Conservation (phyloP, 257 asterid species). For the Penstemon eatonii region DNA sequence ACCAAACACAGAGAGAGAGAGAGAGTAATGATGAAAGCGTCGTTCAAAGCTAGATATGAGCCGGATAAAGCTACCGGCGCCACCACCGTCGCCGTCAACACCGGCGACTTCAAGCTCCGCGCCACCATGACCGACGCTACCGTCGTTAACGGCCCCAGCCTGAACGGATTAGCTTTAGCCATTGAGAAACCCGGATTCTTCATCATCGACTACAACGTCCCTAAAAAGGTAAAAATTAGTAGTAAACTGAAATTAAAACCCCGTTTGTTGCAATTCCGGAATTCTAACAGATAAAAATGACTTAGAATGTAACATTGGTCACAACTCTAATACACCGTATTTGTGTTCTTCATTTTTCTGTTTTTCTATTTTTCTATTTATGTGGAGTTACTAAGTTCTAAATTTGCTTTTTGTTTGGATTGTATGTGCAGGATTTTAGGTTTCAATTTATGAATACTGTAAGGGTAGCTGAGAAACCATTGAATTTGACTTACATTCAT, state of each 20-base stretch:
- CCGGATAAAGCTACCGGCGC: conserved; percentile 68
- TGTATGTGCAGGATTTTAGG: conserved; percentile 67
- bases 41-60: conserved; percentile 78
- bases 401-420: too few species aligned
- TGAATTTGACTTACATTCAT: conserved; percentile 84
- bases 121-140: conserved; percentile 94
- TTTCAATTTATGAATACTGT: conserved; percentile 82
- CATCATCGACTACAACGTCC: conserved; percentile 83
- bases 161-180: conserved; percentile 74
- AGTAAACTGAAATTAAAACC: too few species aligned
- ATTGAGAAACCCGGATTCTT: conserved; percentile 89
- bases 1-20: background rate
- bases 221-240: conserved; percentile 54
- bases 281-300: too few species aligned
- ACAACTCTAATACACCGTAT: too few species aligned
- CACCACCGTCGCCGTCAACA: conserved; percentile 70
- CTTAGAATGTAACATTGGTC: too few species aligned
- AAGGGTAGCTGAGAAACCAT: conserved; percentile 67
- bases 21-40: conserved; percentile 59
- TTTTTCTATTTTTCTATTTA: background rate
- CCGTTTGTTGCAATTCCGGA: too few species aligned
- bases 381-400: too few species aligned
- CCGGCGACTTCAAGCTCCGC: conserved; percentile 88
- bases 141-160: conserved; percentile 74
- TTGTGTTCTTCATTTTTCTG: too few species aligned